Conservation (phyloP, 805 yeast genomes). For the Metschnikowia similis region DNA sequence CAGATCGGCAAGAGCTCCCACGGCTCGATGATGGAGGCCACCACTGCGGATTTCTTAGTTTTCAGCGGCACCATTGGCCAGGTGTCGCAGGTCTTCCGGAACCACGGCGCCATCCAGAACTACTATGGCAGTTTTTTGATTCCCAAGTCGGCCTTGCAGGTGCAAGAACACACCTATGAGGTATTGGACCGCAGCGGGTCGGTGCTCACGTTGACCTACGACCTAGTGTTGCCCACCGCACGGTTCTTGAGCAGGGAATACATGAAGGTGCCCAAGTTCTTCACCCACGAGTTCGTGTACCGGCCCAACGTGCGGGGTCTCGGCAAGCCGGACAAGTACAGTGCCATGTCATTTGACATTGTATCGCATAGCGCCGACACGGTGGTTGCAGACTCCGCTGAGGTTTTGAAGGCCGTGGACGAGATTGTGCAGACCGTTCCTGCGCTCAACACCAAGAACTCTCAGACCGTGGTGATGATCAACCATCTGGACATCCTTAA, state of each 20-base stretch:
- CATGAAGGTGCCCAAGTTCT: constrained; percentile 53
- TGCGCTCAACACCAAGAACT: constrained; percentile 47
- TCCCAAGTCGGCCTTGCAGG: constrained; percentile 71
- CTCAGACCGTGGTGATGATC: constrained; percentile 56
- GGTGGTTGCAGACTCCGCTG: constrained; percentile 60
- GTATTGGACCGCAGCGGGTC: constrained; percentile 83
- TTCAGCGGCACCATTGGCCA: constrained; percentile 57
- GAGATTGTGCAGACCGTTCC: constrained; percentile 68
- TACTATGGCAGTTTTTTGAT: constrained; percentile 60
- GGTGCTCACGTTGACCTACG: constrained; percentile 85
- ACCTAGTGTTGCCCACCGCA: constrained; percentile 86
- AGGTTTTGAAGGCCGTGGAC: constrained; percentile 75
- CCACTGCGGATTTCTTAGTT: constrained; percentile 47
- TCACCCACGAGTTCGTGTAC: constrained; percentile 75
- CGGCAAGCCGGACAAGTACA: constrained; percentile 70
- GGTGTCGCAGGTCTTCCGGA: constrained; percentile 58
- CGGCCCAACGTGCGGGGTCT: constrained; percentile 54
- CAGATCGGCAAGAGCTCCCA: constrained; percentile 29
- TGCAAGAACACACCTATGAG: constrained; percentile 67
- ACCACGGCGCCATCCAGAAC: constrained; percentile 86
- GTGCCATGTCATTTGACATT: constrained; percentile 86
- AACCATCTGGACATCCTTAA: constrained; percentile 82
- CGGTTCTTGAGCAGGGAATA: constrained; percentile 68
- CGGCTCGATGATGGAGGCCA: constrained; percentile 23
- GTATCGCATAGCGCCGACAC: constrained; percentile 40